A percentile compares a stretch with the other conserved stretches of the same genome.
Conservation (phyloP, 1,284 basidiomycete genomes). For the Trichosporon sp. region DNA sequence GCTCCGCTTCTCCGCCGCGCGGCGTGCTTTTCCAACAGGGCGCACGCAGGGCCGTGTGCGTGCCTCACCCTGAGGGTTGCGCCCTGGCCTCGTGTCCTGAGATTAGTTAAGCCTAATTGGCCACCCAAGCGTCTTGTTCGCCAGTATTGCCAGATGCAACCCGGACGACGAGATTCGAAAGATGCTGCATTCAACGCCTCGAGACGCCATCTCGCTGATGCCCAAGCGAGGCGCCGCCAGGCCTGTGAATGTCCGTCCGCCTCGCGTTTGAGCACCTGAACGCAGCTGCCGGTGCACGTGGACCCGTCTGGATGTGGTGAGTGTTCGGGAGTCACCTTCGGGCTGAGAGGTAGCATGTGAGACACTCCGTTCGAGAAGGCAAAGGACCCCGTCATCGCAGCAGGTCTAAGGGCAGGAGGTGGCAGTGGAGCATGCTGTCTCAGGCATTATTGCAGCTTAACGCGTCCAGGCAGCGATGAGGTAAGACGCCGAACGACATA, state of each 20-base stretch:
- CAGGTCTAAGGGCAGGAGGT: background rate
- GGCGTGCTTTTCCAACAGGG: background rate
- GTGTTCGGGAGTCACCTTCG: background rate
- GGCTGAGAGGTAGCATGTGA: background rate
- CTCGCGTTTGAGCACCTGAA: too few species aligned
- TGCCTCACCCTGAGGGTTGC: background rate
- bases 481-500: background rate
- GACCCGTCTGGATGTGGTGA: background rate
- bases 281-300: background rate
- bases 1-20: background rate
- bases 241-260: background rate
- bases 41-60: background rate
- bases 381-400: background rate
- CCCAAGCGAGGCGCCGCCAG: background rate
- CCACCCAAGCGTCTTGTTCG: background rate
- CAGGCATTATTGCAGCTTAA: background rate
- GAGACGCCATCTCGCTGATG: background rate
- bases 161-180: background rate
- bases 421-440: background rate
- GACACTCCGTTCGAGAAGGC: background rate
- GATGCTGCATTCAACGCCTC: background rate
- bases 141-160: background rate
- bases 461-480: background rate
- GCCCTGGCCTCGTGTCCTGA: background rate
- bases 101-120: background rate